Conservation (phyloP, 116 monocot species). For the Iris pallida region DNA sequence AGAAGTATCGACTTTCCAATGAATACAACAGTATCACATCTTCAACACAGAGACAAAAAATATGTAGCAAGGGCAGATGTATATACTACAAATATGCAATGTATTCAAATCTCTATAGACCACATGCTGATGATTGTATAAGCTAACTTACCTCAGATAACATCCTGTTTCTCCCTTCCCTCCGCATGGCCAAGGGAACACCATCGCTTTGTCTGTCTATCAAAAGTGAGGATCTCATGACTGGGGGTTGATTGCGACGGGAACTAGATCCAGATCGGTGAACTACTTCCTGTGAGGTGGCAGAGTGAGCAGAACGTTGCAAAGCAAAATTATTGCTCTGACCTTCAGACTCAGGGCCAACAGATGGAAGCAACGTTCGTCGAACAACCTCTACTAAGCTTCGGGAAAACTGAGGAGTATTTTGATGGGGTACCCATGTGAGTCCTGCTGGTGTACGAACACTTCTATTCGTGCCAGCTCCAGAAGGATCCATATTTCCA, state of each 20-base stretch:
- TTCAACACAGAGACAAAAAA: too few species aligned
- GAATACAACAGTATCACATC: too few species aligned
- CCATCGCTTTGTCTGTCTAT: slow-evolving; percentile 19
- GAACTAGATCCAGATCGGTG: slow-evolving; percentile 12
- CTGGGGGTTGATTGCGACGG: slow-evolving; percentile 4
- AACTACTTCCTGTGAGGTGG: slow-evolving; percentile 16
- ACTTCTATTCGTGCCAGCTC: slow-evolving; percentile 13
- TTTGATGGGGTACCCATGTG: slow-evolving; percentile 18
- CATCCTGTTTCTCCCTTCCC: slow-evolving; percentile 38
- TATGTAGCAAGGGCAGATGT: too few species aligned
- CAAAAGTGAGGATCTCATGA: slow-evolving; percentile 12
- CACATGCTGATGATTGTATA: neutral
- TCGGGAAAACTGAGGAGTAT: slow-evolving; percentile 9
- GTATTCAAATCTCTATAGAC: too few species aligned
- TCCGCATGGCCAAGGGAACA: slow-evolving; percentile 19
- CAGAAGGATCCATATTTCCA: slow-evolving; percentile 15
- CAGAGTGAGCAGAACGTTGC: slow-evolving; percentile 14
- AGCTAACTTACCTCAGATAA: slow-evolving; percentile 31
- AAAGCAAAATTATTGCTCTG: slow-evolving; percentile 8
- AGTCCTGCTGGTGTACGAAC: slow-evolving; percentile 10
- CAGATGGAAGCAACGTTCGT: slow-evolving; percentile 8
- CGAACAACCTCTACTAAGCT: slow-evolving; percentile 10
- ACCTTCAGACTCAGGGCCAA: slow-evolving; percentile 13
- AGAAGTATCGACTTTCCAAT: too few species aligned
- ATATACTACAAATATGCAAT: too few species aligned